phyloP scores from a whole-genome alignment of 2,329 filamentous ascomycete species.

The Fusarium mundagurra region DNA sequence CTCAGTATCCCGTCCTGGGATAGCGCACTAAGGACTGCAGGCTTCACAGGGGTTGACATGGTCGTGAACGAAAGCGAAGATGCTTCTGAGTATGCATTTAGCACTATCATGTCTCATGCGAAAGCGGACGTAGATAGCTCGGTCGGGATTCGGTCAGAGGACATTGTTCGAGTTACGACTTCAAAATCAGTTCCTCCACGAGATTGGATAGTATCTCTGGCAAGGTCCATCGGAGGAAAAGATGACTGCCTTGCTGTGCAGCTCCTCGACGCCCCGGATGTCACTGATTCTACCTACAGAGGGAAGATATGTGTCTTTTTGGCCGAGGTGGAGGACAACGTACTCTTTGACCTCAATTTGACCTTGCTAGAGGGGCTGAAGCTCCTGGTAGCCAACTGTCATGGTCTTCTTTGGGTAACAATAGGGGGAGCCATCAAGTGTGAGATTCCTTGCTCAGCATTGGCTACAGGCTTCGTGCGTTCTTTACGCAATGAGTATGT shows the following conservation, averaged over 20 bases:
- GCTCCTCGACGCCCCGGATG: background rate
- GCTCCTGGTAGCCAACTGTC: background rate
- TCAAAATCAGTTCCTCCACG: background rate
- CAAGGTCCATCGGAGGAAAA: background rate
- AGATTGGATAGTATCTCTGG: background rate
- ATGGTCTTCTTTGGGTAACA: background rate
- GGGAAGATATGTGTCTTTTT: background rate
- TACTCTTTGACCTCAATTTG: background rate
- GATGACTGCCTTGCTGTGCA: background rate
- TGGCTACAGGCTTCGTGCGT: background rate
- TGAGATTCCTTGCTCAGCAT: background rate
- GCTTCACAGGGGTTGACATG: background rate
- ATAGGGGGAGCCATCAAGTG: background rate
- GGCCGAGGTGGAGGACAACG: background rate
- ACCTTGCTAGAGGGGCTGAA: background rate
- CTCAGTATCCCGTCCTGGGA: background rate
- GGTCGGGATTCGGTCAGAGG: accelerated
- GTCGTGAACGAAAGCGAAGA: background rate
- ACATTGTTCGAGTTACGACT: background rate
- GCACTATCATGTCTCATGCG: background rate
- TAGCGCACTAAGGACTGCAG: background rate
- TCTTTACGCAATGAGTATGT: background rate
- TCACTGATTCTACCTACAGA: background rate
- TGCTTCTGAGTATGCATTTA: background rate
- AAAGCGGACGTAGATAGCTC: background rate